Percentiles rank a stretch among this genome's conserved stretches.
These are phyloP conservation scores for Septoria linicola DNA, from an alignment of 2,329 filamentous ascomycete genomes.

Conservation along the genomic window DNA sequence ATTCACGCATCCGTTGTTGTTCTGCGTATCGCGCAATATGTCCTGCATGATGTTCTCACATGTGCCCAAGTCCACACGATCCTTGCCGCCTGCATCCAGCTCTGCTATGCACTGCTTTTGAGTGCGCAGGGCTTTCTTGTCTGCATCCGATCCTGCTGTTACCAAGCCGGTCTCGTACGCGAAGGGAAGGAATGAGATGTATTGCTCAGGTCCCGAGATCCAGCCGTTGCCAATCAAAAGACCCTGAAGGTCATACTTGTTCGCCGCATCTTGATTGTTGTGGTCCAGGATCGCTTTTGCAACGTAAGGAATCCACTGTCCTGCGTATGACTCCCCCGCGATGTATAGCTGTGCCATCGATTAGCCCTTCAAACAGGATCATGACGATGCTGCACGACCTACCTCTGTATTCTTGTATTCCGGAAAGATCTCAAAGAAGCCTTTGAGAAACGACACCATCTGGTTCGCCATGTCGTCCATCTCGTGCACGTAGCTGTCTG, in stretches of 20 bases:
- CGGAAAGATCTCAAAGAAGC: constrained; percentile 86
- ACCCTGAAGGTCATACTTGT: constrained; percentile 75
- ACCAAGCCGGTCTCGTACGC: constrained; percentile 76
- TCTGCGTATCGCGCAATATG: constrained; percentile 64
- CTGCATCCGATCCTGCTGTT: constrained; percentile 64
- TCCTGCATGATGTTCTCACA: constrained; percentile 78
- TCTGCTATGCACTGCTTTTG: constrained; percentile 66
- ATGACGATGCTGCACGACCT: constrained; percentile 41
- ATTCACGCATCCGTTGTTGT: constrained; percentile 70
- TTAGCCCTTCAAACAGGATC: constrained; percentile 7
- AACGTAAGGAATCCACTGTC: constrained; percentile 96
- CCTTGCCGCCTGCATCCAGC: constrained; percentile 57
- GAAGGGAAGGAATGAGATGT: constrained; percentile 79
- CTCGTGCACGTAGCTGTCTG: constrained; percentile 80
- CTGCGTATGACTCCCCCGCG: constrained; percentile 93
- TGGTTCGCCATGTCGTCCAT: constrained; percentile 85
- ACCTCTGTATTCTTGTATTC: constrained; percentile 92
- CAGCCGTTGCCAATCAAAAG: constrained; percentile 96
- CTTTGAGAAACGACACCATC: constrained; percentile 84
- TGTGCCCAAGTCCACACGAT: constrained; percentile 62
- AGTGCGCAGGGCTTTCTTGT: constrained; percentile 65
- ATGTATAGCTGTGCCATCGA: constrained; percentile 71
- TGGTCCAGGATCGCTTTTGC: constrained; percentile 85
- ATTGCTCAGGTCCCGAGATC: constrained; percentile 89
- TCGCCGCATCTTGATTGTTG: constrained; percentile 60